Conservation (phyloP, 2,329 filamentous ascomycete species). For the Ramichloridium luteum region DNA sequence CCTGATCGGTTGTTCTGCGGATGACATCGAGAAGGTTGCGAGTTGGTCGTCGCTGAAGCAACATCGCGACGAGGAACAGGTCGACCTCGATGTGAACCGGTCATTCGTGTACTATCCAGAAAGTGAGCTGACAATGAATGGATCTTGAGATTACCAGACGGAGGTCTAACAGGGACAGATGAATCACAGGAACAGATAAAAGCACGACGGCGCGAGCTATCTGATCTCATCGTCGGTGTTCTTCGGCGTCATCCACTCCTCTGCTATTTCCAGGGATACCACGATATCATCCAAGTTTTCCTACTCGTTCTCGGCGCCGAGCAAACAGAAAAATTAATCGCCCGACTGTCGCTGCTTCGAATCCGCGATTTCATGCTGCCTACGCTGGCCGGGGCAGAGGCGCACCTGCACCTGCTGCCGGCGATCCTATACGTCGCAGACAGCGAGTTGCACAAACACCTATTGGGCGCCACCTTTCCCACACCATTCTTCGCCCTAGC, state of each 20-base stretch:
- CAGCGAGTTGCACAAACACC: constrained; percentile 55
- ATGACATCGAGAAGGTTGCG: constrained; percentile 11
- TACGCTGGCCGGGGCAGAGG: constrained; percentile 64
- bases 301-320: constrained; percentile 65
- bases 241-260: constrained; percentile 71
- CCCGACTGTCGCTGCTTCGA: constrained; percentile 74
- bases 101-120: constrained; percentile 96
- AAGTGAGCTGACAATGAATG: constrained; percentile 40
- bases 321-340: constrained; percentile 50
- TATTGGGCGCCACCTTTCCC: constrained; percentile 17
- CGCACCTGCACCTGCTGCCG: constrained; percentile 78
- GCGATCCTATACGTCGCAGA: constrained; percentile 66
- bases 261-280: constrained; percentile 96
- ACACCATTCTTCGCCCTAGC: constrained; percentile 87
- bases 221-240: constrained; percentile 64
- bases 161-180: constrained; percentile 38
- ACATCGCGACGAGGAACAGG: constrained; percentile 85
- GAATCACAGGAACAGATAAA: constrained; percentile 57
- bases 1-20: constrained; percentile 30
- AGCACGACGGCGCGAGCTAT: constrained; percentile 62
- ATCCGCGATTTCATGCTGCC: constrained; percentile 98
- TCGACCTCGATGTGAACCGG: constrained; percentile 80
- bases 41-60: constrained; percentile 52
- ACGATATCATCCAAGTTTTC: constrained; percentile 95
- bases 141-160: constrained; percentile 1